Evolutionary conservation across 225 moss, liverwort and hornwort species (phyloP), one percentile per base, ranked within the genome.

Genomic region (Neckera pumila): DNA sequence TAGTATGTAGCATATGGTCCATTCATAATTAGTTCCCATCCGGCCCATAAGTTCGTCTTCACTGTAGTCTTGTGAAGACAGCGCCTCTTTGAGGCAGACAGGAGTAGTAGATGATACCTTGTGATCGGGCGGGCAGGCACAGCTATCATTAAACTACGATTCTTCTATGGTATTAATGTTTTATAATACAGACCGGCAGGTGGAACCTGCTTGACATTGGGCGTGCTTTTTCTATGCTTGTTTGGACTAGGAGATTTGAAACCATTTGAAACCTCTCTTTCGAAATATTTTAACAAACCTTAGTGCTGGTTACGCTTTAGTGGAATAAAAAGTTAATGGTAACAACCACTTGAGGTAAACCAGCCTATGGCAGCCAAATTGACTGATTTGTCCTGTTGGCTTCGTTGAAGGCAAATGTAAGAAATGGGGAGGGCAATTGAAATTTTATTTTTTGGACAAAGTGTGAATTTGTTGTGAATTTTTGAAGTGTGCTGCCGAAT

Each of bases 1-100:
- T 89, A 92, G 92, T 65, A 75, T 92, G 89, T 92, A 90, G 92
- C 30, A 83, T 91, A 92, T 82, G 85, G 54, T 89, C 69, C 36
- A 49, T 84, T 78, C 85, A 79, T 63, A 87, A 49, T 82, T 62
- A 58, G 56, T 85, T 87, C 62, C 57, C 78, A 59, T 70, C 76
- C 56, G 51, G 42, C 58, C 81, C 76, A 75, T 62, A 64, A 47
- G 79, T 84, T 88, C 77, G 62, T 54, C 84, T 80, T 64, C 84
- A 56, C 83, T 54, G 36, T 65, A 86, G 87, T 30, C 49, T 80
- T 26, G 27, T 74, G 61, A 75, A 67, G 47, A 56, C 45, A 28
- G 59, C 18, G 40, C 57, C 70, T 87, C 79, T 26, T 49, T 23
- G 54, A 85, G 71, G 64, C 58, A 42, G 43, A 42, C 51, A 69